Evolutionary conservation across 2,329 filamentous ascomycete genomes (phyloP), one percentile per base, ranked within the genome.

Genomic region (Pseudogymnoascus sp.): DNA sequence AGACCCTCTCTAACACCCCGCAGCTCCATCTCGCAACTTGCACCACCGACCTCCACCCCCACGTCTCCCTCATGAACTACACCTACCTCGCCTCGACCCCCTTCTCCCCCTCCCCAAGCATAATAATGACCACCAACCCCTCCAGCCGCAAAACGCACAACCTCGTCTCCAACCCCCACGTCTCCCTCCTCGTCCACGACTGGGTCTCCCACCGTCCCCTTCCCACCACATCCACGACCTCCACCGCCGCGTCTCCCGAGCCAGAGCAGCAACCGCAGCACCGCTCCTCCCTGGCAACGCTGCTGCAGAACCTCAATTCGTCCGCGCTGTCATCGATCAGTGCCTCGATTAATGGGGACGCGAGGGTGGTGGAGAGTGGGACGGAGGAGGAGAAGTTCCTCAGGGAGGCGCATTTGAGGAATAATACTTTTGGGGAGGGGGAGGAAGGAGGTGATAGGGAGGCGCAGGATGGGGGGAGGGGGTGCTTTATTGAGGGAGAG

Each of bases 51-150:
- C 89, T 95, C 72, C 81, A 87, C 67, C 95, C 95, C 9, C 91
- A 97, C 75, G 91, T 97, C 68, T 96, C 92, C 38, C 86, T 99
- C 68, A 99, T 99, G 95, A 97, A 96, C 80, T 97, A 97, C 80
- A 97, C 95, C 73, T 97, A 97, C 78, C 88, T 99, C 21, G 89
- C 92, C 40, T 86, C 83, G 5, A 90, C 89, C 15, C 87, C 86
- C 40, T 88, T 86, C 76, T 83, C 84, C 40, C 73, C 82, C 61
- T 77, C 79, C n/a, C 88, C 91, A n/a, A 89, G 92, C 67, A 96
- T 97, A 73, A 89, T 97, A 81, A 93, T 93, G 89, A 97, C 95
- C 63, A 96, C 89, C 53, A 91, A 91, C 69, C 86, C 87, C 0
- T 84, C 86, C 64, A 91, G 88, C 36, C 88, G 87, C 69, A 95